Base-by-base conservation (phyloP, 1,284 basidiomycete species). In the Singerocomus inundabilis region DNA sequence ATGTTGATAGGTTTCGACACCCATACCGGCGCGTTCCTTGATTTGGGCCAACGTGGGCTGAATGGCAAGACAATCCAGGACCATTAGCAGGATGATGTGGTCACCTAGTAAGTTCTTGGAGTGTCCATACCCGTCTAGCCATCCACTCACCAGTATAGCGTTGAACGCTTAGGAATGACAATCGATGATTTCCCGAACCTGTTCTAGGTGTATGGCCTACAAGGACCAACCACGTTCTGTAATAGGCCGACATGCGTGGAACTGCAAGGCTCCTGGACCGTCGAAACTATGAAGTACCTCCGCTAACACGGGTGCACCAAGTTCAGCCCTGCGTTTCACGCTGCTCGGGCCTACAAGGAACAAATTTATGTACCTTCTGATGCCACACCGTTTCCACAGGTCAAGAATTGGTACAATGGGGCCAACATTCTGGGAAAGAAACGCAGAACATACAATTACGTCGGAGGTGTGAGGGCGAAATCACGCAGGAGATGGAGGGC, bases 181-280 rank as follows among this genome's bases (percentile, higher is more conserved):
- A 39, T 59, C 4, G 57, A 60, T 15, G 54, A 63, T 18, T 59
- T 63, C 28, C 61, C 50, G 10, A 59, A 61, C 42, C 26, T 61
- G 0, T 63, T 29, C 28, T 49, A 57, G 12, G 36, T 45, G 28
- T 46, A 57, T 3, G 57, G 61, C 6, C 50, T 61, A 1, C 61
- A 61, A 1, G 61, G 44, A 25, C 58, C 59, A 1, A 51, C 40
- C 0, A 43, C 49, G 3, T 31, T 49, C 21, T 58, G 48, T 39
- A 57, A 53, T 10, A 46, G 44, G 3, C 57, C 53, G 0, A 37
- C 48, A 7, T 53, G 52, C 5, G n/a, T n/a, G n/a, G n/a, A n/a
- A n/a, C n/a, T n/a, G n/a, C n/a, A n/a, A n/a, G n/a, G n/a, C n/a
- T n/a, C n/a, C n/a, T n/a, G n/a, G n/a, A n/a, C n/a, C n/a, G n/a